Evolutionary conservation across 2,329 filamentous ascomycete species (phyloP), one percentile per base, ranked within the genome.

Genomic region (Parastagonospora nodorum): DNA sequence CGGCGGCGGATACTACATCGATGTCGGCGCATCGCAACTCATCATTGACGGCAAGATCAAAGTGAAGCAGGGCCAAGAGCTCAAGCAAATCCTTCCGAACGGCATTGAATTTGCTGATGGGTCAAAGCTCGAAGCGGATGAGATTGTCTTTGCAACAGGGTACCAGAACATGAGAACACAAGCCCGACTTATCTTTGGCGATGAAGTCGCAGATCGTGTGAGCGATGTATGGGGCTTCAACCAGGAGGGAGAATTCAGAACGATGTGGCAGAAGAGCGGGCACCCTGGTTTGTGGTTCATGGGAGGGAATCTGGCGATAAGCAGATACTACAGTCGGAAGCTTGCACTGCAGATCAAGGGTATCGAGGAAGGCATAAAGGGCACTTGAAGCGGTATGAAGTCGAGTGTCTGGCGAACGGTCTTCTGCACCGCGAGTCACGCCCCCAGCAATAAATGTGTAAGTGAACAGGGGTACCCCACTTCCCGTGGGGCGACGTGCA

Each of bases 1-100:
- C 2, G 68, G 74, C 28, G 78, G 78, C 4, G 77, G 78, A 0
- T 77, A 80, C 57, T 80, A 80, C 53, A 73, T 80, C 42, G 78
- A 81, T 48, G 74, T 78, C 19, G 78, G 78, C 1, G 71, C 70
- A 2, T 76, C 69, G 1, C 66, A 67, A 27, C 68, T 76, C 42
- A 78, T 80, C 35, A 63, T 74, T 8, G 66, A 75, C 5, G 75
- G 77, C 11, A 66, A 79, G 66, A 78, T 81, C 52, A 75, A 75
- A 48, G 65, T 81, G 38, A 77, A 77, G 59, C 68, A 71, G 8
- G 71, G 71, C 35, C 61, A 69, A 19, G 60, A 72, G 5, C 68
- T 77, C 19, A 60, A 67, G 9, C 51, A 63, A 4, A 74, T 77
- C 43, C 72, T 75, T 0, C 61, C 69, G 4, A 64, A 72, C 2